phyloP scores from a whole-genome alignment of 208 protist species.

The Wallacemonas sp. region DNA sequence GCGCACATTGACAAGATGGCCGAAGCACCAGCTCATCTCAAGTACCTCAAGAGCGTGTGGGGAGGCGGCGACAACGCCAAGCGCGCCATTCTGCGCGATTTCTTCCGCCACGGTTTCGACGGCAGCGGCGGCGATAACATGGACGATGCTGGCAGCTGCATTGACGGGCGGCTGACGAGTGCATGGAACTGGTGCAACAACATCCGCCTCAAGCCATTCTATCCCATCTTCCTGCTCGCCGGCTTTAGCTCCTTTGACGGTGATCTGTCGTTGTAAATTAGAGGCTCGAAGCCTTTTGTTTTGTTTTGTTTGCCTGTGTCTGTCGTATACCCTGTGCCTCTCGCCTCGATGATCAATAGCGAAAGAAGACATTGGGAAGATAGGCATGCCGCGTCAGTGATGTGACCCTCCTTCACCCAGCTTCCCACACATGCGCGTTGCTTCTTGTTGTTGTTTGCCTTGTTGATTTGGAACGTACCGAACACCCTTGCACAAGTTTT shows the following conservation, averaged over 20 bases:
- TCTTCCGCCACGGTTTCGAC: constrained; percentile 96
- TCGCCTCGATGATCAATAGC: no score
- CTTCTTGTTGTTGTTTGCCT: no score
- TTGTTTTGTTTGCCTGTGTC: no score
- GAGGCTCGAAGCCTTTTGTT: no score
- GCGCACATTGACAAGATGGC: constrained; percentile 81
- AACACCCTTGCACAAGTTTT: no score
- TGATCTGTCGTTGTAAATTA: constrained; percentile 80
- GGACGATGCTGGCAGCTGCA: constrained; percentile 97
- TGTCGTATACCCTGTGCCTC: no score
- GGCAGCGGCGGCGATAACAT: constrained; percentile 97
- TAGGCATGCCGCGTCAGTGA: no score
- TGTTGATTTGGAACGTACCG: no score
- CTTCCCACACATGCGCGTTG: no score
- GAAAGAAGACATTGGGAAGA: no score
- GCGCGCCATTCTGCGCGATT: constrained; percentile 93
- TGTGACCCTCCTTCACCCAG: no score
- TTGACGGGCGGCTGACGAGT: constrained; percentile 97
- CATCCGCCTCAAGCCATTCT: constrained; percentile 95
- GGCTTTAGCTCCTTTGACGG: constrained; percentile 98
- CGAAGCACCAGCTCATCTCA: constrained; percentile 40
- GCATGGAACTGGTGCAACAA: constrained; percentile 98
- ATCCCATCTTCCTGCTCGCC: constrained; percentile 94
- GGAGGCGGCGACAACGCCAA: constrained; percentile 62
- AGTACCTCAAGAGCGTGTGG: constrained; percentile 88